Evolutionary conservation across 345 rosid species (phyloP).

Genomic region (Populus alba): DNA sequence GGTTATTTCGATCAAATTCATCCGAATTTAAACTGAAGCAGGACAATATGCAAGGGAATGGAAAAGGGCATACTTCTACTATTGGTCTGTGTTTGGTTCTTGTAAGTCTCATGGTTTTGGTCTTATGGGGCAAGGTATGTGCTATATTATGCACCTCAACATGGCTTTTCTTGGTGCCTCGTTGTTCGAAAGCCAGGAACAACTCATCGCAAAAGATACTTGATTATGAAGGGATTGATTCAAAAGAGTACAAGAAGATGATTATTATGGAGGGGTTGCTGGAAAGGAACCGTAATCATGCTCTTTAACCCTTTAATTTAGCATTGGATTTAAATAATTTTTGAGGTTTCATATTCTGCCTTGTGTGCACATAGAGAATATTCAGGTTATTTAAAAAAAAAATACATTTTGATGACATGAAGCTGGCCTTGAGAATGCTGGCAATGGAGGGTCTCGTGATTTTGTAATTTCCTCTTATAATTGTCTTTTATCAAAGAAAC

Average conservation of each 20-base stretch:
- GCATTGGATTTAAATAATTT: too few species aligned
- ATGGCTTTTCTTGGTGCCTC: slow-evolving; percentile 34
- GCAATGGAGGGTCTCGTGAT: too few species aligned
- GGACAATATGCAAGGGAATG: neutral
- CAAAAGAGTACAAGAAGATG: slow-evolving; percentile 41
- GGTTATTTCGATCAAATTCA: neutral
- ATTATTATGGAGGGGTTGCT: slow-evolving; percentile 33
- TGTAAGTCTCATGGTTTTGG: slow-evolving; percentile 32
- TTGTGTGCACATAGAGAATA: too few species aligned
- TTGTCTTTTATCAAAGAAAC: too few species aligned
- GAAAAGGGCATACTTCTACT: slow-evolving; percentile 6
- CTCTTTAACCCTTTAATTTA: too few species aligned
- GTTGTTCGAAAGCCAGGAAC: slow-evolving; percentile 1
- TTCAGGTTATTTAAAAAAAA: too few species aligned
- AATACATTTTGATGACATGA: too few species aligned
- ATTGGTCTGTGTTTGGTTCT: slow-evolving; percentile 29
- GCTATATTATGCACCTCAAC: slow-evolving; percentile 52
- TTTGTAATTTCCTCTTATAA: too few species aligned
- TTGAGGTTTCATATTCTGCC: too few species aligned
- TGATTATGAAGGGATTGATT: neutral
- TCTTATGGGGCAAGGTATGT: slow-evolving; percentile 51
- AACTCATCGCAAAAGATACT: neutral
- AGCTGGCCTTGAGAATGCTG: too few species aligned
- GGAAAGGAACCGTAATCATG: slow-evolving; percentile 19
- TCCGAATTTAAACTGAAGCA: neutral